phyloP scores from a whole-genome alignment of 768 basidiomycete species.

The Amanita polypyramis region DNA sequence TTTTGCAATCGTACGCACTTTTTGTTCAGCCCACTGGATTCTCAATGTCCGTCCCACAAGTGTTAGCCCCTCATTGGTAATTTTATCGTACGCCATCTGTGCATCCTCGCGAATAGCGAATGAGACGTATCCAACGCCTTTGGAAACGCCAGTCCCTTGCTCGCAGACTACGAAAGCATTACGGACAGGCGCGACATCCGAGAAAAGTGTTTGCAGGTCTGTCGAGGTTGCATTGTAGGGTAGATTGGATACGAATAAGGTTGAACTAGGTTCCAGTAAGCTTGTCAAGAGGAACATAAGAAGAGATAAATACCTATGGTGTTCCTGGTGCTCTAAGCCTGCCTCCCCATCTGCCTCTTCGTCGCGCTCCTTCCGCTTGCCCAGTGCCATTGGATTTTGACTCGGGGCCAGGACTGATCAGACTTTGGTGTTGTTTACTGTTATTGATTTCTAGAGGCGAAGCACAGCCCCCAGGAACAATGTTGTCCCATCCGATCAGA shows the following conservation, averaged over 20 bases:
- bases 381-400: slow-evolving; percentile 19
- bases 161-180: slow-evolving; percentile 90
- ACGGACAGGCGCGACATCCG: slow-evolving; percentile 89
- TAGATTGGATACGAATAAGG: slow-evolving; percentile 88
- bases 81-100: slow-evolving; percentile 53
- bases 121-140: slow-evolving; percentile 94
- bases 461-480: no score
- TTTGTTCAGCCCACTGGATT: slow-evolving; percentile 72
- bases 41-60: slow-evolving; percentile 63
- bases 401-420: no score
- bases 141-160: slow-evolving; percentile 62
- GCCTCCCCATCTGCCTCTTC: slow-evolving; percentile 14
- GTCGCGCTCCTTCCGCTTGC: slow-evolving; percentile 34
- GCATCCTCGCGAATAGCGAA: slow-evolving; percentile 90
- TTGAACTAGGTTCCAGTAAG: slow-evolving; percentile 40
- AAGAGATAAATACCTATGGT: slow-evolving; percentile 7
- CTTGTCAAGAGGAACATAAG: not conserved
- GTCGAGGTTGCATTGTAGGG: slow-evolving; percentile 86
- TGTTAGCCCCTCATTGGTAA: slow-evolving; percentile 52
- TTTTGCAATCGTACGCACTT: slow-evolving; percentile 32
- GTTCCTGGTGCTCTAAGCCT: slow-evolving; percentile 20
- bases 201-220: slow-evolving; percentile 88
- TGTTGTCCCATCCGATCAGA: no score
- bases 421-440: no score
- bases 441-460: no score